A percentile compares a stretch with the other conserved stretches of the same genome.
Evolutionary conservation across 106 monocot genomes (phyloP).

Genomic region (Hemerocallis citrina): DNA sequence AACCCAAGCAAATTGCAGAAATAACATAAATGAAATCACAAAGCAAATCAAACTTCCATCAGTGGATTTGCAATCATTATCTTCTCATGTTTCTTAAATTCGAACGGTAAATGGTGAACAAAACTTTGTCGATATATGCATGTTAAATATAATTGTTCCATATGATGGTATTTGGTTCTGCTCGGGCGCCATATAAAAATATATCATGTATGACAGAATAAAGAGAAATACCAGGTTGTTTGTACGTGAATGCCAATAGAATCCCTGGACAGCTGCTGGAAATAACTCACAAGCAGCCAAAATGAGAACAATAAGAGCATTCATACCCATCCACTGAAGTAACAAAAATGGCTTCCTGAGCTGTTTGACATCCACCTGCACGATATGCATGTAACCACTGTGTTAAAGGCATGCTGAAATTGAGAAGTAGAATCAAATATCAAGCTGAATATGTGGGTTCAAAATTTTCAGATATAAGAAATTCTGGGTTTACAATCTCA

Average conservation of each 20-base stretch:
- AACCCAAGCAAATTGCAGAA: too few relatives aligned
- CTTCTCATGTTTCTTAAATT: too few relatives aligned
- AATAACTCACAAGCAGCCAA: constrained; percentile 82
- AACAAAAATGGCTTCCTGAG: constrained; percentile 53
- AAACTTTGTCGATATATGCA: too few relatives aligned
- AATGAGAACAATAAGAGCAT: constrained; percentile 83
- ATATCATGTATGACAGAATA: too few relatives aligned
- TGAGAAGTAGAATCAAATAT: too few relatives aligned
- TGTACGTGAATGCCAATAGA: constrained; percentile 68
- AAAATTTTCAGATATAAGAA: background rate
- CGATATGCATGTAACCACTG: background rate
- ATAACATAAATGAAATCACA: background rate
- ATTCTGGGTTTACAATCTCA: background rate
- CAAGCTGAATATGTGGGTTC: too few relatives aligned
- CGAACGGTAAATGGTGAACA: too few relatives aligned
- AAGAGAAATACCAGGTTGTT: constrained; percentile 69
- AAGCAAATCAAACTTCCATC: background rate
- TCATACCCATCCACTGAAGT: constrained; percentile 98
- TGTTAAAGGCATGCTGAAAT: background rate
- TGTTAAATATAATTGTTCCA: too few relatives aligned
- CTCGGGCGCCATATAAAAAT: too few relatives aligned
- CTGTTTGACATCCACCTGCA: constrained; percentile 67
- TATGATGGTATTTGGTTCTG: too few relatives aligned
- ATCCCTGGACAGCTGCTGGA: constrained; percentile 78
- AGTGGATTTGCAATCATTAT: background rate